Base-by-base conservation (phyloP, 768 basidiomycete genomes). In the Auriscalpium microsporum region DNA sequence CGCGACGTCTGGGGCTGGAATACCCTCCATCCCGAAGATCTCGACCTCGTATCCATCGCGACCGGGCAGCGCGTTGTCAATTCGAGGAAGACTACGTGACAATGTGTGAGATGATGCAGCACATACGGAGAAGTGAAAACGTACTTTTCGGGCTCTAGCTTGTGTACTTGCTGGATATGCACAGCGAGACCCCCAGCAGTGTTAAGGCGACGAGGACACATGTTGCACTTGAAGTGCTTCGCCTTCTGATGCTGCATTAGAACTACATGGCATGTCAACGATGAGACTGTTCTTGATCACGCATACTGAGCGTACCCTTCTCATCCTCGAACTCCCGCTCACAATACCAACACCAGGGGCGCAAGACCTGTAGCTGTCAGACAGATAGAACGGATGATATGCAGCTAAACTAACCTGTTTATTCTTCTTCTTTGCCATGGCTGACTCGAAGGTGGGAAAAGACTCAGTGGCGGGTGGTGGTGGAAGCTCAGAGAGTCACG, bases 301-400 rank as follows among this genome's bases (percentile, higher is more conserved):
- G 6, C 54, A 33, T 36, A 53, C 45, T 48, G 63, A 48, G 72
- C 76, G 17, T 48, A 91, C 94, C 94, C 74, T 97, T 98, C 72
- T 97, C 94, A 80, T 99, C 96, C 72, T 98, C 94, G 64, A 99
- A 99, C 72, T 96, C 95, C 68, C 95, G 83, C 72, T 98, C 94
- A 75, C 94, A 98, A 70, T 98, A 98, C 94, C 94, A 97, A 74
- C 94, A 97, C 93, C 94, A 96, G 14, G 91, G 90, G 6, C 87
- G 84, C 60, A 93, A 80, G 60, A 91, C 71, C 90, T 93, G 9
- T 35, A 17, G 44, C 11, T 8, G 37, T 46, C 54, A 65, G 48
- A 61, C 50, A 58, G 44, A 14, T 19, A 13, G 3, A 28, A 37
- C 4, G 38, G 28, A 11, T 11, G n/a, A 21, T 28, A 2, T 5